A percentile compares a stretch with the other conserved stretches of the same genome.
These are phyloP conservation scores for Crassisporium funariophilum DNA, from an alignment of 768 basidiomycete species.

Conservation along the genomic window DNA sequence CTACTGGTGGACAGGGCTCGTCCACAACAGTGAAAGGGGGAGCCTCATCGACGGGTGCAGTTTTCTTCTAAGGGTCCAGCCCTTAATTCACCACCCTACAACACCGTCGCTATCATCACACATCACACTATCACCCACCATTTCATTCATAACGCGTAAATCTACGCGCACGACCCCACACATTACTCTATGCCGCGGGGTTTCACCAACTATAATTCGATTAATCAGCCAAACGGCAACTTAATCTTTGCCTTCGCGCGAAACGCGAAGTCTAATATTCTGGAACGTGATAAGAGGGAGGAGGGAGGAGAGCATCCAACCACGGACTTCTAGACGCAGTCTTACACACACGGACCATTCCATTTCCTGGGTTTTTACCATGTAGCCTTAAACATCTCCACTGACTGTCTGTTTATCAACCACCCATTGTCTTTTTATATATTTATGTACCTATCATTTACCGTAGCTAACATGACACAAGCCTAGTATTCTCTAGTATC, in stretches of 20 bases:
- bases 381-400: constrained; percentile 18
- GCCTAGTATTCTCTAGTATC: constrained; percentile 11
- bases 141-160: constrained; percentile 9
- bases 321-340: too few species aligned
- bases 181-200: too few species aligned
- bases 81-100: constrained; percentile 4
- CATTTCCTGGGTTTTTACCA: constrained; percentile 15
- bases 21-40: constrained; percentile 49
- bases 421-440: constrained; percentile 16
- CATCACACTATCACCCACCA: constrained; percentile 6
- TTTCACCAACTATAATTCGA: too few species aligned
- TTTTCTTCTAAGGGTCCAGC: constrained; percentile 55
- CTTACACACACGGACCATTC: too few species aligned
- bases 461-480: constrained; percentile 6
- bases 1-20: constrained; percentile 27
- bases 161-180: too few species aligned
- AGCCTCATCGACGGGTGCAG: constrained; percentile 52
- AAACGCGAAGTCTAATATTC: too few species aligned
- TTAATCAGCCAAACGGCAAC: too few species aligned
- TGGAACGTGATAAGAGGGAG: too few species aligned
- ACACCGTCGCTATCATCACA: constrained; percentile 2
- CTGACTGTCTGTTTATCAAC: constrained; percentile 7
- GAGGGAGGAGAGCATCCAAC: too few species aligned
- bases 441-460: constrained; percentile 12
- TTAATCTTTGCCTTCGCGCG: too few species aligned